These are phyloP conservation scores for Thalassiosira livingstoniorum DNA, from an alignment of 352 stramenopile species.

Conservation along the genomic window DNA sequence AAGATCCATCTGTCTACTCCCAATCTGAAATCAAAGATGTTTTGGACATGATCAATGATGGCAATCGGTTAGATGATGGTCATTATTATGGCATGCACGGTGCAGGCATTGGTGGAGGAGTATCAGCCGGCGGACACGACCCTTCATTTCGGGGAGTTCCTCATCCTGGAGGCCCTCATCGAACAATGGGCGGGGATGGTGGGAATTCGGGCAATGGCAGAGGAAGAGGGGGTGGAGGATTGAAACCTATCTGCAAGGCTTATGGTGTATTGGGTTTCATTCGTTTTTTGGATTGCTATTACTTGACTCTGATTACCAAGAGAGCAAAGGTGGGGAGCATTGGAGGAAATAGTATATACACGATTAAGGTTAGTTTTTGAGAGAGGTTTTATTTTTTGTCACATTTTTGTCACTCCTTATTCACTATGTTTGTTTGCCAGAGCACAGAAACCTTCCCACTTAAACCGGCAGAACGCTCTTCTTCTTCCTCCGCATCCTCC, in stretches of 20 bases:
- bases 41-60: constrained; percentile 86
- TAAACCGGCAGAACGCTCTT: constrained; percentile 75
- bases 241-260: constrained; percentile 88
- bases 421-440: neutral
- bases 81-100: neutral
- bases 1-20: constrained; percentile 83
- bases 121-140: neutral
- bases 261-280: constrained; percentile 98
- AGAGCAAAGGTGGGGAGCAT: constrained; percentile 96
- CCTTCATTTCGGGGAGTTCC: constrained; percentile 3
- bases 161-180: neutral
- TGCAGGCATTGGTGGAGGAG: neutral
- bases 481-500: constrained; percentile 48
- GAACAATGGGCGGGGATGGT: neutral
- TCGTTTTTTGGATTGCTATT: constrained; percentile 97
- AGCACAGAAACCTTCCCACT: constrained; percentile 84
- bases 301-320: constrained; percentile 98
- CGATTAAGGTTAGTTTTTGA: constrained; percentile 90
- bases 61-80: constrained; percentile 55
- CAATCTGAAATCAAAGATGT: constrained; percentile 82
- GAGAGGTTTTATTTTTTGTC: constrained; percentile 2
- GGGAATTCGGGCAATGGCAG: neutral
- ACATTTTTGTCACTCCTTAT: constrained; percentile 8
- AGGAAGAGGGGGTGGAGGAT: constrained; percentile 29
- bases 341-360: constrained; percentile 96